phyloP scores from a whole-genome alignment of 2,329 filamentous ascomycete species.

The Penicillium fuscoglaucum region DNA sequence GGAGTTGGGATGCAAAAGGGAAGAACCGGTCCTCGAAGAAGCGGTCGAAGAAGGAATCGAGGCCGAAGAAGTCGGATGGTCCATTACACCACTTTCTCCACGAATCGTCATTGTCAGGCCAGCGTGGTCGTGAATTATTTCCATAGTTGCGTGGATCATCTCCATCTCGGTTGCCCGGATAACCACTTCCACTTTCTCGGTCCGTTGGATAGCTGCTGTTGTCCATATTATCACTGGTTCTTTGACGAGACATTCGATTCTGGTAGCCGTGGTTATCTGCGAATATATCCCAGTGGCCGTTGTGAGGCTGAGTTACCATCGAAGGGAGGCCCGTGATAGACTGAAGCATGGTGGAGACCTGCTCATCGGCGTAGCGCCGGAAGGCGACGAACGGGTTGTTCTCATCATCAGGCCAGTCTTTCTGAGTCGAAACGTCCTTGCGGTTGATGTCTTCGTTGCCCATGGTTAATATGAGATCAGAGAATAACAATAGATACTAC shows the following conservation, averaged over 20 bases:
- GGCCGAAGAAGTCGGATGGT: constrained; percentile 30
- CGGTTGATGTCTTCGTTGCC: constrained; percentile 24
- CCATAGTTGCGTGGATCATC: constrained; percentile 10
- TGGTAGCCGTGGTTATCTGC: constrained; percentile 33
- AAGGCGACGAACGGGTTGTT: constrained; percentile 60
- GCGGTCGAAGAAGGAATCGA: constrained; percentile 39
- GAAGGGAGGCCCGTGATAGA: constrained; percentile 52
- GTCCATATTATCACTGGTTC: constrained; percentile 12
- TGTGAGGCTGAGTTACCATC: constrained; percentile 31
- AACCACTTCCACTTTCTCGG: constrained; percentile 7
- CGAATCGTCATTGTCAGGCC: constrained; percentile 24
- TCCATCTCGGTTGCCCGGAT: constrained; percentile 6
- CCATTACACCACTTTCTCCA: constrained; percentile 12
- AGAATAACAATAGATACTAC: constrained; percentile 6
- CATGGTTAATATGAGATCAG: constrained; percentile 22
- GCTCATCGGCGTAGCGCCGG: constrained; percentile 61
- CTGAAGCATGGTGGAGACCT: constrained; percentile 56
- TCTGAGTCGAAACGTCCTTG: constrained; percentile 7
- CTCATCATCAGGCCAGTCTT: constrained; percentile 36
- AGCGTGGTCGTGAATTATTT: constrained; percentile 11
- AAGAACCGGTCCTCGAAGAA: constrained; percentile 34
- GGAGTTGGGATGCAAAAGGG: constrained; percentile 30
- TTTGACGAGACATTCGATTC: constrained; percentile 21
- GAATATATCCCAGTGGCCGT: constrained; percentile 39
- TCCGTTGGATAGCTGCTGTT: constrained; percentile 11